phyloP scores from a whole-genome alignment of 768 basidiomycete species.

The Tricholoma hemisulphureum region DNA sequence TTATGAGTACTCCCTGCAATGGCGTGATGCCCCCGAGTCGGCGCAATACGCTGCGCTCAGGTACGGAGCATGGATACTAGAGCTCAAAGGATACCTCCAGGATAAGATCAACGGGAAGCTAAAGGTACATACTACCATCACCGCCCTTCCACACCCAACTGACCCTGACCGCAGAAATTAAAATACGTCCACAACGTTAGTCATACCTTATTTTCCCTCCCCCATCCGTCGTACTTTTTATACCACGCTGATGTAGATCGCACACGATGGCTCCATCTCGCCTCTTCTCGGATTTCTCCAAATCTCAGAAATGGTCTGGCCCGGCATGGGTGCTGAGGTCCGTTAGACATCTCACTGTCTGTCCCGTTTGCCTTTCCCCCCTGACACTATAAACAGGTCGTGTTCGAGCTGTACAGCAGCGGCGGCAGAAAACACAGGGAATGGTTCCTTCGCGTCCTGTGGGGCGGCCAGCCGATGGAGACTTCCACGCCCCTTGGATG shows the following conservation, averaged over 20 bases:
- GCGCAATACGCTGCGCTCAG: slow-evolving; percentile 41
- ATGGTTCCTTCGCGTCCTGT: slow-evolving; percentile 46
- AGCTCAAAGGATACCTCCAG: slow-evolving; percentile 41
- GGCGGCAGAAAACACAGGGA: background rate
- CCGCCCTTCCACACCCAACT: background rate
- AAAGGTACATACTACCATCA: slow-evolving; percentile 20
- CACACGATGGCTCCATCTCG: slow-evolving; percentile 51
- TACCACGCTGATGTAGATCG: too few species aligned
- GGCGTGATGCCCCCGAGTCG: slow-evolving; percentile 44
- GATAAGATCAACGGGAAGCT: slow-evolving; percentile 36
- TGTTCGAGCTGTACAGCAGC: slow-evolving; percentile 44
- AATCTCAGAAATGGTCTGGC: slow-evolving; percentile 52
- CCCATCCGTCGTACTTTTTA: background rate
- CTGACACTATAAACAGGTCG: slow-evolving; percentile 25
- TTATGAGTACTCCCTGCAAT: slow-evolving; percentile 60
- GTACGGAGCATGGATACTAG: slow-evolving; percentile 48
- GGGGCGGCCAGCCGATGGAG: slow-evolving; percentile 49
- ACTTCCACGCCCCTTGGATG: slow-evolving; percentile 48
- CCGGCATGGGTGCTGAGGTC: slow-evolving; percentile 54
- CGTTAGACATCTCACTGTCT: background rate
- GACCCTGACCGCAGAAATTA: slow-evolving; percentile 18
- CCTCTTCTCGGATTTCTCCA: slow-evolving; percentile 50
- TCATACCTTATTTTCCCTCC: background rate
- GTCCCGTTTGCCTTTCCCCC: background rate
- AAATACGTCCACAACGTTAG: slow-evolving; percentile 45